A percentile compares a stretch with the other conserved stretches of the same genome.
Conservation (phyloP, 202 grass and related monocot genomes). For the Cymbopogon flexuosus region DNA sequence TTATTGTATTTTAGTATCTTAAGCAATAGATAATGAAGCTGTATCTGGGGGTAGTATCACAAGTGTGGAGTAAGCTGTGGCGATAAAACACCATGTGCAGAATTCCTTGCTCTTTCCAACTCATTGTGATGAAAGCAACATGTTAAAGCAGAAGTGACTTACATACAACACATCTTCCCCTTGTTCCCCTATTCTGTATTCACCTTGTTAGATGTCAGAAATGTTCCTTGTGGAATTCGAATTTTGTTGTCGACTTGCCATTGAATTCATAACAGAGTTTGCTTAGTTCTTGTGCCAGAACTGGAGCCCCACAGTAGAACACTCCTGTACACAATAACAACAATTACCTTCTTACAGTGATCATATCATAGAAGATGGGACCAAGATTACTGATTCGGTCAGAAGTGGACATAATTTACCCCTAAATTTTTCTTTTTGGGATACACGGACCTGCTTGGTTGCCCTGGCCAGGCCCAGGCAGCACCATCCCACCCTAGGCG, state of each 20-base stretch:
- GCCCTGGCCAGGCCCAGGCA: neutral
- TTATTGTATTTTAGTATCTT: constrained; percentile 29
- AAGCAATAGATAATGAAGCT: neutral
- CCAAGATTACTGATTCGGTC: neutral
- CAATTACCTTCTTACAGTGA: constrained; percentile 30
- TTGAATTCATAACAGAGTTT: constrained; percentile 77
- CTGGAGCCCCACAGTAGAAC: constrained; percentile 79
- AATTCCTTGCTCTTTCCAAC: constrained; percentile 22
- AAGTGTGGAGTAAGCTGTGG: neutral
- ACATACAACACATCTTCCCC: constrained; percentile 14
- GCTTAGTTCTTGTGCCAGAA: constrained; percentile 75
- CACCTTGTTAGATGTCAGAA: constrained; percentile 48
- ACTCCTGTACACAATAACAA: constrained; percentile 52
- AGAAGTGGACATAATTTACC: neutral
- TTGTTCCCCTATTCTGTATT: constrained; percentile 15
- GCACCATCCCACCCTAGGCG: neutral
- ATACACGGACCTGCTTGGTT: neutral
- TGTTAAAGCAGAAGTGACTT: constrained; percentile 29
- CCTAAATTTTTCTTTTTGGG: neutral
- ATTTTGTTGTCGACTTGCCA: constrained; percentile 60
- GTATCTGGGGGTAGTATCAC: neutral
- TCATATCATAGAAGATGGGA: constrained; percentile 13
- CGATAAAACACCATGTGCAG: neutral
- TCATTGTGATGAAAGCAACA: neutral
- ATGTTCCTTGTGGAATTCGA: constrained; percentile 94